Conservation (phyloP, 495 filamentous ascomycete species). For the Podospora tetraspora region DNA sequence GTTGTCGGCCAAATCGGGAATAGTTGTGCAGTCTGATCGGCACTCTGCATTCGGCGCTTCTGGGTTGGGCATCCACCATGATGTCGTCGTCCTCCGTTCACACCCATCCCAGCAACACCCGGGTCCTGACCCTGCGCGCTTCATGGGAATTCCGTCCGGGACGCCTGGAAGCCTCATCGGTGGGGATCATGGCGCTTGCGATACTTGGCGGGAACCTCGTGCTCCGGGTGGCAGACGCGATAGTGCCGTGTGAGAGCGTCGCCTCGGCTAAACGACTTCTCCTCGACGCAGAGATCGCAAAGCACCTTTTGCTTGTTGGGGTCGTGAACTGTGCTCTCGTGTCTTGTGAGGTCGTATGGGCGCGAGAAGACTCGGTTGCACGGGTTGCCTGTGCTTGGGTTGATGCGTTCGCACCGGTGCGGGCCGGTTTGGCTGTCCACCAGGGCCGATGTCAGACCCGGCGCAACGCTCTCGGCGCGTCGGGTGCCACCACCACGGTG, state of each 20-base stretch:
- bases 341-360: slow-evolving; percentile 95
- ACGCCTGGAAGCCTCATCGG: background rate
- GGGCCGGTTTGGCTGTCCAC: slow-evolving; percentile 29
- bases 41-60: slow-evolving; percentile 49
- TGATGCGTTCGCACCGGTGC: slow-evolving; percentile 65
- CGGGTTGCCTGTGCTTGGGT: slow-evolving; percentile 91
- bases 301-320: slow-evolving; percentile 88
- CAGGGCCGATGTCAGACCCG: slow-evolving; percentile 23
- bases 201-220: background rate
- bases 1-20: background rate
- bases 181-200: background rate
- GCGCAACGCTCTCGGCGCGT: slow-evolving; percentile 13
- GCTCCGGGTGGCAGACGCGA: slow-evolving; percentile 42
- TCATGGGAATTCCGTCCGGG: background rate
- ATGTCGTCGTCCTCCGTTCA: slow-evolving; percentile 99
- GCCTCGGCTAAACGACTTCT: slow-evolving; percentile 90
- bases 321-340: slow-evolving; percentile 98
- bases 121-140: slow-evolving; percentile 43
- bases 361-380: slow-evolving; percentile 95
- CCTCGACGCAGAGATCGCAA: slow-evolving; percentile 86
- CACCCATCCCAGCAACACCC: slow-evolving; percentile 28
- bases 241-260: slow-evolving; percentile 90
- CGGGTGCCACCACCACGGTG: slow-evolving; percentile 57
- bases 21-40: background rate
- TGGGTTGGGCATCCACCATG: slow-evolving; percentile 84